Evolutionary conservation across 768 basidiomycete genomes (phyloP).

Genomic region (Calocybe gangraenosa): DNA sequence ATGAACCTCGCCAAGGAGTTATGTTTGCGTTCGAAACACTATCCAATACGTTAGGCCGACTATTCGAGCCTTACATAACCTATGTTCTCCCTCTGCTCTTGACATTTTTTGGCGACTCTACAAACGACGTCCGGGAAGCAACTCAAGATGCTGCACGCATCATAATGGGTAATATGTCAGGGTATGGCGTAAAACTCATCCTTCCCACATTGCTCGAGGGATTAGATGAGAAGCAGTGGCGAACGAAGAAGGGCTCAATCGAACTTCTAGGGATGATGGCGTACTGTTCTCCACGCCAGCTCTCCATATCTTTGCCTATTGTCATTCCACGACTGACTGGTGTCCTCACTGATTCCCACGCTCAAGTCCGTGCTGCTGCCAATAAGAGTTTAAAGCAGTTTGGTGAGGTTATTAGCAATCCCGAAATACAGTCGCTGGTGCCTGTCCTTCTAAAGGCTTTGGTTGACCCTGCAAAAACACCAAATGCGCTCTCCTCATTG

Average conservation of each 20-base stretch:
- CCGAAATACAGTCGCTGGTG: slow-evolving; percentile 90
- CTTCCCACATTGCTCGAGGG: slow-evolving; percentile 86
- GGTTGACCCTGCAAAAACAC: slow-evolving; percentile 90
- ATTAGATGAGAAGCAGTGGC: slow-evolving; percentile 97
- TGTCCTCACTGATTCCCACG: slow-evolving; percentile 95
- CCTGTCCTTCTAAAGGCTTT: slow-evolving; percentile 90
- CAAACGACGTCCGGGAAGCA: slow-evolving; percentile 87
- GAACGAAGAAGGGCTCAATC: slow-evolving; percentile 95
- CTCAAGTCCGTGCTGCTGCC: slow-evolving; percentile 89
- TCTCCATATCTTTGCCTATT: slow-evolving; percentile 91
- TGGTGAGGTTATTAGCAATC: slow-evolving; percentile 97
- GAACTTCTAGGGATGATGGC: slow-evolving; percentile 98
- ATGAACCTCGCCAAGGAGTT: slow-evolving; percentile 86
- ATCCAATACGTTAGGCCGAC: slow-evolving; percentile 77
- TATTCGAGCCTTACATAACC: slow-evolving; percentile 91
- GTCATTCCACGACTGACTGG: slow-evolving; percentile 95
- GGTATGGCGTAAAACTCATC: slow-evolving; percentile 94
- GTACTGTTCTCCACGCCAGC: slow-evolving; percentile 92
- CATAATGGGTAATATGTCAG: slow-evolving; percentile 94
- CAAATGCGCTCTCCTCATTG: slow-evolving; percentile 77
- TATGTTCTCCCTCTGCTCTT: slow-evolving; percentile 82
- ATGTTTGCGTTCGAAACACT: slow-evolving; percentile 95
- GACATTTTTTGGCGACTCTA: slow-evolving; percentile 80
- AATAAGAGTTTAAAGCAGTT: slow-evolving; percentile 97
- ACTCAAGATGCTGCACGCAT: slow-evolving; percentile 87